A percentile compares a stretch with the other conserved stretches of the same genome.
These are phyloP conservation scores for Monosporascus sp. DNA, from an alignment of 2,329 filamentous ascomycete genomes.

Conservation along the genomic window DNA sequence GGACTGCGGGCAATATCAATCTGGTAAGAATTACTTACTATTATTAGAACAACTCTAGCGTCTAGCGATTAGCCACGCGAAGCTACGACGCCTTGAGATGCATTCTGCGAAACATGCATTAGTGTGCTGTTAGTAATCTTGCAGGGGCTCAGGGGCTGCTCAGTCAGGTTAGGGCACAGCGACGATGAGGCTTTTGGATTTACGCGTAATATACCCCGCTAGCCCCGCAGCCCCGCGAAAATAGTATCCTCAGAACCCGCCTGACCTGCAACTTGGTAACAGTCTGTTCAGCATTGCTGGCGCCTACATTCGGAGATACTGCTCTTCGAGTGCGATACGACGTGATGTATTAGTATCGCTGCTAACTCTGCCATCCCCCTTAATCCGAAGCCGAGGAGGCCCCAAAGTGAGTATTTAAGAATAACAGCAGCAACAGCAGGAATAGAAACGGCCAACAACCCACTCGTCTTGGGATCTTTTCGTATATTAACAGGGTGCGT, in stretches of 20 bases:
- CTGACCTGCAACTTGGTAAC: no score
- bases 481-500: not conserved
- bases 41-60: not conserved
- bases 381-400: not conserved
- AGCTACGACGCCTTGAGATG: not conserved
- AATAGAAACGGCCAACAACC: no score
- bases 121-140: not conserved
- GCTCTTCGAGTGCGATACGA: not conserved
- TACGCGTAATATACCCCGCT: no score
- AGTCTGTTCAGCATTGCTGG: no score
- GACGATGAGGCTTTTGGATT: no score
- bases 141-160: no score
- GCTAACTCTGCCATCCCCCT: not conserved
- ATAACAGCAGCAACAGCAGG: no score
- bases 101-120: not conserved
- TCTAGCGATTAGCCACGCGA: not conserved
- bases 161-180: no score
- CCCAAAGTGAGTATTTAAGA: not conserved
- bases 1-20: not conserved
- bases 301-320: no score
- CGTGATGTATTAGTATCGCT: not conserved
- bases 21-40: not conserved
- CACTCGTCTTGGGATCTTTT: no score
- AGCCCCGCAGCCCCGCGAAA: no score
- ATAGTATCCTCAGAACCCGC: no score